These are phyloP conservation scores for Graphiopsis chlorocephala DNA, from an alignment of 2,329 filamentous ascomycete genomes.

Conservation along the genomic window DNA sequence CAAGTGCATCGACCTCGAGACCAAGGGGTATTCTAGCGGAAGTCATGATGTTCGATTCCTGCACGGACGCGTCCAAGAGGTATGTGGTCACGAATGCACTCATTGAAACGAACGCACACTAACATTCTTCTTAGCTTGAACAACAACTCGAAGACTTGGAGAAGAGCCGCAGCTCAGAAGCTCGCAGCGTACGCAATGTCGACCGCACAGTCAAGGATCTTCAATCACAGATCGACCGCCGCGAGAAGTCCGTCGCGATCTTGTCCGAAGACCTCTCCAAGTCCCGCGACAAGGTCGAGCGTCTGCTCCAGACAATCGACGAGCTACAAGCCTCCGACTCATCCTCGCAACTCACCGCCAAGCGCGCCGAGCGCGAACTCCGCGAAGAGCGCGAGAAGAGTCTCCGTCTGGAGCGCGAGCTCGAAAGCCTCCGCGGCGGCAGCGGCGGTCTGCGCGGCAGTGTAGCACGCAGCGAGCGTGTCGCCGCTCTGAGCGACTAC, in stretches of 20 bases:
- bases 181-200: slow-evolving; percentile 84
- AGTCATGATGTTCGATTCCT: slow-evolving; percentile 95
- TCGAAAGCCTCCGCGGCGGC: slow-evolving; percentile 76
- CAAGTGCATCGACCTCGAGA: slow-evolving; percentile 87
- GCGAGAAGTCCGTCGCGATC: slow-evolving; percentile 79
- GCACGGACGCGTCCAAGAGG: slow-evolving; percentile 92
- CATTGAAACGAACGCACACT: slow-evolving; percentile 20
- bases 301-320: slow-evolving; percentile 85
- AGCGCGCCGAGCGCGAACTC: slow-evolving; percentile 84
- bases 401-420: slow-evolving; percentile 78
- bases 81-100: slow-evolving; percentile 47
- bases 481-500: slow-evolving; percentile 42
- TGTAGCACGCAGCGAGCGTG: slow-evolving; percentile 31
- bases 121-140: slow-evolving; percentile 36
- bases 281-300: slow-evolving; percentile 85
- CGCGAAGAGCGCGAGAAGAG: slow-evolving; percentile 83
- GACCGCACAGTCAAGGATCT: slow-evolving; percentile 93
- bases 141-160: slow-evolving; percentile 79
- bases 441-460: slow-evolving; percentile 62
- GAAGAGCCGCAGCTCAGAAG: slow-evolving; percentile 74
- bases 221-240: slow-evolving; percentile 85
- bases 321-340: slow-evolving; percentile 89
- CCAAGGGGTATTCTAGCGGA: slow-evolving; percentile 90
- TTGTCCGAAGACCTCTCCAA: slow-evolving; percentile 80
- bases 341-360: slow-evolving; percentile 72